phyloP scores from a whole-genome alignment of 352 stramenopile genomes.

The Phytophthora sp. region DNA sequence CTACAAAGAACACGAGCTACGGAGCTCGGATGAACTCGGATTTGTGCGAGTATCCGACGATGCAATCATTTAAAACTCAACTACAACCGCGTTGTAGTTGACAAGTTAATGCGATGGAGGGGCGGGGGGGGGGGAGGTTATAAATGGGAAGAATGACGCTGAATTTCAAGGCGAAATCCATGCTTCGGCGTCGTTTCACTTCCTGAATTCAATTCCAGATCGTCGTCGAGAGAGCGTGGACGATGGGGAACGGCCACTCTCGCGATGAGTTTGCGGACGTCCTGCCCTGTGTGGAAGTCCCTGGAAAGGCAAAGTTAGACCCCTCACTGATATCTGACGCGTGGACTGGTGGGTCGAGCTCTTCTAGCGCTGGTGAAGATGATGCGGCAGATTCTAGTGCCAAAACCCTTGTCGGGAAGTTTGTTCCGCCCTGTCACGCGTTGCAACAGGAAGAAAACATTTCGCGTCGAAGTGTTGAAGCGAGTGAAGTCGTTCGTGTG shows the following conservation, averaged over 20 bases:
- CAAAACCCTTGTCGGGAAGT: conserved; percentile 15
- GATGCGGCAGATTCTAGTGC: neutral
- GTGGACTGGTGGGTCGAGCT: conserved; percentile 13
- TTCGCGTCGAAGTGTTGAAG: conserved; percentile 9
- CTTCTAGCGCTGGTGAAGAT: neutral
- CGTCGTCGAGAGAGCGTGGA: neutral
- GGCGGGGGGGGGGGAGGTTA: neutral
- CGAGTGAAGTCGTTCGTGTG: conserved; percentile 11
- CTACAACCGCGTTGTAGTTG: conserved; percentile 1
- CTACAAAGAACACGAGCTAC: conserved; percentile 14
- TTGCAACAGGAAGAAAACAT: conserved; percentile 24
- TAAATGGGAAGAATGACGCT: conserved; percentile 8
- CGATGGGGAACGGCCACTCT: conserved; percentile 43
- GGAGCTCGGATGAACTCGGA: conserved; percentile 42
- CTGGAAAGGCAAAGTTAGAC: conserved; percentile 7
- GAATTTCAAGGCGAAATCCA: neutral
- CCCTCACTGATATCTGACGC: conserved; percentile 21
- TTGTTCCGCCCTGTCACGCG: conserved; percentile 29
- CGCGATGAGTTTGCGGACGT: conserved; percentile 41
- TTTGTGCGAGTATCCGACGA: conserved; percentile 37
- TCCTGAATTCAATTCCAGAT: conserved; percentile 3
- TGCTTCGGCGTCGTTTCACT: conserved; percentile 24
- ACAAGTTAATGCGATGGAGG: conserved; percentile 9
- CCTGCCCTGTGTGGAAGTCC: conserved; percentile 30
- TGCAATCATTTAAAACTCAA: conserved; percentile 23